phyloP scores from a whole-genome alignment of 257 asterid species.

The Parsonsia alboflavescens region DNA sequence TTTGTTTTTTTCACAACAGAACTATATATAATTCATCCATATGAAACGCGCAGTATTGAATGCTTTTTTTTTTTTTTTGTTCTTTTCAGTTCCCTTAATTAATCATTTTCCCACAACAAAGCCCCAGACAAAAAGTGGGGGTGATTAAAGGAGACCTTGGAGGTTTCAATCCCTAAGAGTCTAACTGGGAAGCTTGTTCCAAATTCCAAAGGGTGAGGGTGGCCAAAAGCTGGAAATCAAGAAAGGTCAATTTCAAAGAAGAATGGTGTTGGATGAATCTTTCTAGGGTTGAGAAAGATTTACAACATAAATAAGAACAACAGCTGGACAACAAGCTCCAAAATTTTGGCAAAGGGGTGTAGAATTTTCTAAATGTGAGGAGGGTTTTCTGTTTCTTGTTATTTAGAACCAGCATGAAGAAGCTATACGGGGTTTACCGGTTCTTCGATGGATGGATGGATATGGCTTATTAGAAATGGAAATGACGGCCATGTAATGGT shows the following conservation, averaged over 20 bases:
- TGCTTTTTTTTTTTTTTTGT: slow-evolving; percentile 10
- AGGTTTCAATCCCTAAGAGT: slow-evolving; percentile 27
- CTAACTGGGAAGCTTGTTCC: slow-evolving; percentile 34
- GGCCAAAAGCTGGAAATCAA: slow-evolving; percentile 25
- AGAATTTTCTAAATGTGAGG: slow-evolving; percentile 21
- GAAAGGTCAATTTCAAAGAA: slow-evolving; percentile 38
- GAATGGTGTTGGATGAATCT: slow-evolving; percentile 30
- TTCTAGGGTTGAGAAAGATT: slow-evolving; percentile 38
- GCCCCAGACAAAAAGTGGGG: slow-evolving; percentile 45
- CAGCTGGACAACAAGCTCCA: slow-evolving; percentile 36
- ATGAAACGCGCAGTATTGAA: slow-evolving; percentile 31
- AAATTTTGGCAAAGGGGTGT: slow-evolving; percentile 32
- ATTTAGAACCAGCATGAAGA: slow-evolving; percentile 31
- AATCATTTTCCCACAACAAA: slow-evolving; percentile 43
- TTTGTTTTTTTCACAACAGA: slow-evolving; percentile 37
- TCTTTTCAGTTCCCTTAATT: slow-evolving; percentile 25
- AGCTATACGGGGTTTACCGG: slow-evolving; percentile 27
- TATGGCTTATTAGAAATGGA: slow-evolving; percentile 39
- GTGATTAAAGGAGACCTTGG: slow-evolving; percentile 34
- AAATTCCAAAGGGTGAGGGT: slow-evolving; percentile 11
- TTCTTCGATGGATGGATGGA: slow-evolving; percentile 17
- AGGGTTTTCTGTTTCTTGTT: slow-evolving; percentile 24
- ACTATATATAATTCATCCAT: slow-evolving; percentile 35
- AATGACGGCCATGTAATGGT: slow-evolving; percentile 34
- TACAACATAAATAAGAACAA: slow-evolving; percentile 33